Conservation (phyloP, 495 filamentous ascomycete species). For the Xylaria palmicola region DNA sequence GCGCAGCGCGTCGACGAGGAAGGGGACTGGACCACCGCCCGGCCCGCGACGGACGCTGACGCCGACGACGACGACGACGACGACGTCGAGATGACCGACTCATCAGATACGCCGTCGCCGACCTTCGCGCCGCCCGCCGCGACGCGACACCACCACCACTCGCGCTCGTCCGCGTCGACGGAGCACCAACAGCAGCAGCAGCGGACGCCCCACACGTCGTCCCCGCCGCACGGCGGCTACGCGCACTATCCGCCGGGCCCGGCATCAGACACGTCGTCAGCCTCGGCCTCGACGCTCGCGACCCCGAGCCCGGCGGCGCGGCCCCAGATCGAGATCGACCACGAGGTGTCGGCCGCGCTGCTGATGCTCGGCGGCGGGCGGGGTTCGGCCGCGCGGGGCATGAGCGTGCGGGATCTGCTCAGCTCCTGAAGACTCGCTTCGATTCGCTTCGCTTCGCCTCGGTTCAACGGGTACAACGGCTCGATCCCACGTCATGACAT, state of each 20-base stretch:
- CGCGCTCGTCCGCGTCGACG: constrained; percentile 45
- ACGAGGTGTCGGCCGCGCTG: constrained; percentile 78
- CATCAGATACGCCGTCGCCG: constrained; percentile 38
- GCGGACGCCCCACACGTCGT: too few species aligned
- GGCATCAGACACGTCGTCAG: background rate
- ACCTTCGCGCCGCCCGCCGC: constrained; percentile 32
- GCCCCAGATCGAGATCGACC: constrained; percentile 56
- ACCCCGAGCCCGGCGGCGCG: constrained; percentile 50
- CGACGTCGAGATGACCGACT: constrained; percentile 52
- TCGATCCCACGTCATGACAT: too few species aligned
- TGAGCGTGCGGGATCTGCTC: constrained; percentile 80
- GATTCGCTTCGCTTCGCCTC: too few species aligned
- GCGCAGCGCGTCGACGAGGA: background rate
- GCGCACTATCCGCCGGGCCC: background rate
- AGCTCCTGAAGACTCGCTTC: constrained; percentile 62
- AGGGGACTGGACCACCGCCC: background rate
- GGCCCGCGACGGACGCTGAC: constrained; percentile 23
- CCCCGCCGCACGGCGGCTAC: constrained; percentile 24
- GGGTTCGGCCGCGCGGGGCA: constrained; percentile 46
- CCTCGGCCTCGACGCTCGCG: constrained; percentile 41
- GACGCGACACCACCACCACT: constrained; percentile 36
- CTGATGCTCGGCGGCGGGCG: constrained; percentile 65
- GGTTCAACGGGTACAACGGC: too few species aligned
- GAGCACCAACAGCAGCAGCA: constrained; percentile 22
- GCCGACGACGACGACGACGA: constrained; percentile 27